A percentile compares a stretch with the other conserved stretches of the same genome.
phyloP scores from a whole-genome alignment of 352 stramenopile species.

The Phytophthora cryptogea region DNA sequence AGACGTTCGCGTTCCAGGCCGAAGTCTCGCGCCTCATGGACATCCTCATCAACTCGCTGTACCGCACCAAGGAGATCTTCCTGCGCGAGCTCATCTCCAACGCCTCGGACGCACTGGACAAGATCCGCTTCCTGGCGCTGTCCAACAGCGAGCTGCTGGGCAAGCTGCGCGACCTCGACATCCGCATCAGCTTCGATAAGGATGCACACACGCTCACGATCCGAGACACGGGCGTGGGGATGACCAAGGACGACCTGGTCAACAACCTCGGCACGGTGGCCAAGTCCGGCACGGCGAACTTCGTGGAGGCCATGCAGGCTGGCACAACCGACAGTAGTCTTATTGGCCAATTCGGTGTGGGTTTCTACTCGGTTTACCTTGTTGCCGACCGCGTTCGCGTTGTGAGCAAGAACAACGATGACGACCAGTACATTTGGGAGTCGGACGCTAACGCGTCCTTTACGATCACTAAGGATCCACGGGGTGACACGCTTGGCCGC shows the following conservation, averaged over 20 bases:
- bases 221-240: conserved; percentile 97
- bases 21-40: conserved; percentile 99
- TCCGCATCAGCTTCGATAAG: conserved; percentile 97
- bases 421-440: conserved; percentile 99
- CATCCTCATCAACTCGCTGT: conserved; percentile 99
- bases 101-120: conserved; percentile 98
- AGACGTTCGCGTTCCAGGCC: conserved; percentile 94
- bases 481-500: conserved; percentile 94
- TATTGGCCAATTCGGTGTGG: conserved; percentile 99
- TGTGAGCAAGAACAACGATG: conserved; percentile 97
- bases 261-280: conserved; percentile 97
- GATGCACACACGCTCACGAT: conserved; percentile 98
- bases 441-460: conserved; percentile 97
- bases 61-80: conserved; percentile 99
- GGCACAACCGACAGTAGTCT: conserved; percentile 92
- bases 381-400: conserved; percentile 96
- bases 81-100: conserved; percentile 99
- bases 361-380: conserved; percentile 99
- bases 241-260: conserved; percentile 99
- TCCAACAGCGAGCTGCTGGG: conserved; percentile 85
- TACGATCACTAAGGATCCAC: conserved; percentile 95
- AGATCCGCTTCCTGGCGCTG: conserved; percentile 98
- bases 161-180: conserved; percentile 92
- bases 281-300: conserved; percentile 98
- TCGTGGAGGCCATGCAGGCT: conserved; percentile 96